Conservation (phyloP, 2,329 filamentous ascomycete species). For the Proliferodiscus dingleyae region DNA sequence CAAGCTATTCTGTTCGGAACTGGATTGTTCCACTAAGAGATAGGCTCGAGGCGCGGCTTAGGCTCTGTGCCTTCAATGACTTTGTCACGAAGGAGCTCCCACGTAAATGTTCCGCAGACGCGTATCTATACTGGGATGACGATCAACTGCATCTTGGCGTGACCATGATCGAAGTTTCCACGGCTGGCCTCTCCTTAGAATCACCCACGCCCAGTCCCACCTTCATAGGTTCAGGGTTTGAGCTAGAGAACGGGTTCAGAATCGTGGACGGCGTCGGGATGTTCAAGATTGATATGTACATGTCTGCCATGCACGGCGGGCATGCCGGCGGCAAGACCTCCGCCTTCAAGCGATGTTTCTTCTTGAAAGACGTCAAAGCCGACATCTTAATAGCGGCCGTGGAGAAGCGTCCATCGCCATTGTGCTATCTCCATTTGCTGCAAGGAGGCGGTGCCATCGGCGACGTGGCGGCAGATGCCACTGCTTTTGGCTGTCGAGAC, state of each 20-base stretch:
- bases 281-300: constrained; percentile 58
- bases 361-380: constrained; percentile 46
- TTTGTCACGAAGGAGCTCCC: constrained; percentile 37
- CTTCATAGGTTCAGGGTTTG: constrained; percentile 31
- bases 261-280: constrained; percentile 44
- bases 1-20: constrained; percentile 19
- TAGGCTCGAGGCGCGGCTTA: constrained; percentile 29
- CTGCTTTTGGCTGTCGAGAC: constrained; percentile 58
- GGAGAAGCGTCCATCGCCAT: constrained; percentile 25
- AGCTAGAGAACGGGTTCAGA: constrained; percentile 31
- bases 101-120: constrained; percentile 44
- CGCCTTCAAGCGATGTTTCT: constrained; percentile 60
- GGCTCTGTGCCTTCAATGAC: constrained; percentile 37
- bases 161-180: constrained; percentile 42
- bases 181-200: constrained; percentile 15
- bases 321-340: constrained; percentile 54
- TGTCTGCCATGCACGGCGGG: constrained; percentile 54
- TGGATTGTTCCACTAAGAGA: constrained; percentile 18
- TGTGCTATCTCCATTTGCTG: constrained; percentile 58
- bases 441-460: constrained; percentile 52
- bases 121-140: constrained; percentile 49
- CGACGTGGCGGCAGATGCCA: constrained; percentile 39
- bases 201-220: constrained; percentile 3
- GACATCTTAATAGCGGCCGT: constrained; percentile 41
- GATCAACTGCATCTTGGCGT: constrained; percentile 46